Percentiles rank a stretch among this genome's conserved stretches.
Conservation (phyloP, 305 asterid genomes). For the Rubia tinctorum region DNA sequence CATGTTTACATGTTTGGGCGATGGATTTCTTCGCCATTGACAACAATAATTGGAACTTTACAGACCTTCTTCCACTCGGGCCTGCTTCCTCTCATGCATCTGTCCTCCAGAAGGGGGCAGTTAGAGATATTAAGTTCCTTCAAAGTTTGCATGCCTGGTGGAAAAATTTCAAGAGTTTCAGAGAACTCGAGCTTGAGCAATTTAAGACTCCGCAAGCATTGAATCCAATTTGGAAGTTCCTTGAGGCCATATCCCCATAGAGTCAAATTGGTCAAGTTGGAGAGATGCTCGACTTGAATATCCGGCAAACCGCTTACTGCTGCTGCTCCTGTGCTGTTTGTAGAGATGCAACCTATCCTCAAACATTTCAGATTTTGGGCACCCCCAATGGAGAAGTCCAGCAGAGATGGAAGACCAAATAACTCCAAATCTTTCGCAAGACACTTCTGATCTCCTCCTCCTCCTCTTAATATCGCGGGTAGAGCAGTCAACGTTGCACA, state of each 20-base stretch:
- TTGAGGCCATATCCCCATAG: constrained; percentile 11
- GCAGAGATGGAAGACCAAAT: not conserved
- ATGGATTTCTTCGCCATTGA: constrained; percentile 5
- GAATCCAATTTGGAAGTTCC: constrained; percentile 18
- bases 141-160: constrained; percentile 8
- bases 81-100: constrained; percentile 11
- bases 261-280: not conserved
- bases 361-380: not conserved
- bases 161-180: not conserved
- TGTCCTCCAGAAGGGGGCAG: constrained; percentile 12
- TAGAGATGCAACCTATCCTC: not conserved
- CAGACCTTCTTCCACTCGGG: constrained; percentile 23
- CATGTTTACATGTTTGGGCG: not conserved
- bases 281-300: constrained; percentile 6
- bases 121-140: not conserved
- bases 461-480: constrained; percentile 4
- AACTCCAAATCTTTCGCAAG: constrained; percentile 11
- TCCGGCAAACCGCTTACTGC: not conserved
- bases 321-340: not conserved
- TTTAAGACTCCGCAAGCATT: not conserved
- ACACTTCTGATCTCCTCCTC: not conserved
- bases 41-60: constrained; percentile 10
- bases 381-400: not conserved
- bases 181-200: not conserved
- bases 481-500: constrained; percentile 9